Evolutionary conservation across 176 grass and related monocot genomes (phyloP).

Genomic region (Phyllostachys edulis): DNA sequence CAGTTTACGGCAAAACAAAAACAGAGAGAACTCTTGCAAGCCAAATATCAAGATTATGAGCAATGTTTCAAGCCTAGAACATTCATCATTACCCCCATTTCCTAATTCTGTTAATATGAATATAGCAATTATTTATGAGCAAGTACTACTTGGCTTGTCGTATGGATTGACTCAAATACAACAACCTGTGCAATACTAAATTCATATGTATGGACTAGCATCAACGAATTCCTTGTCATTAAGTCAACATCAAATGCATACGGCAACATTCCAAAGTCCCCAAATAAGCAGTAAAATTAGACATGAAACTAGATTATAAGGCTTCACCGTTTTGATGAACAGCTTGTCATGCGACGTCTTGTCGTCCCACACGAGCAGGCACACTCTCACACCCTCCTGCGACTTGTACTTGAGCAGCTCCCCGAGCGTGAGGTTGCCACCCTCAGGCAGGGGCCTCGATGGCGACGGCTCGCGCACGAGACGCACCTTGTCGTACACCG

Average conservation of each 20-base stretch:
- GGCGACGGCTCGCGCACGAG: slow-evolving; percentile 71
- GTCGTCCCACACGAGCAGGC: slow-evolving; percentile 98
- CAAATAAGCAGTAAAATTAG: slow-evolving; percentile 13
- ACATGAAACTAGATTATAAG: not conserved
- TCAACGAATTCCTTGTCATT: not conserved
- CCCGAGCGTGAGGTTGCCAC: slow-evolving; percentile 63
- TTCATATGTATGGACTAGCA: not conserved
- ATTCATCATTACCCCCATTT: not conserved
- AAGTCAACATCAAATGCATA: slow-evolving; percentile 17
- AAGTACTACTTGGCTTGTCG: not conserved
- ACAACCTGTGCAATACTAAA: not conserved
- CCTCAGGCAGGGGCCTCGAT: slow-evolving; percentile 47
- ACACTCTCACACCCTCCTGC: slow-evolving; percentile 92
- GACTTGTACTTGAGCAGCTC: slow-evolving; percentile 97
- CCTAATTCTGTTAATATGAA: not conserved
- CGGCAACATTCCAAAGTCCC: not conserved
- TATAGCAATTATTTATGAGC: not conserved
- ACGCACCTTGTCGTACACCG: slow-evolving; percentile 84
- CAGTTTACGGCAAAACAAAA: slow-evolving; percentile 5
- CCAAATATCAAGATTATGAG: not conserved
- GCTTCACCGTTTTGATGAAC: slow-evolving; percentile 79
- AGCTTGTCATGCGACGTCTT: slow-evolving; percentile 96
- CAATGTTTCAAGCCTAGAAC: not conserved
- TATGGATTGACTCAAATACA: slow-evolving; percentile 1
- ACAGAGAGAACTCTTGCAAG: slow-evolving; percentile 5